Evolutionary conservation across 139 green algal genomes (phyloP).

Genomic region (Gonium pectorale): DNA sequence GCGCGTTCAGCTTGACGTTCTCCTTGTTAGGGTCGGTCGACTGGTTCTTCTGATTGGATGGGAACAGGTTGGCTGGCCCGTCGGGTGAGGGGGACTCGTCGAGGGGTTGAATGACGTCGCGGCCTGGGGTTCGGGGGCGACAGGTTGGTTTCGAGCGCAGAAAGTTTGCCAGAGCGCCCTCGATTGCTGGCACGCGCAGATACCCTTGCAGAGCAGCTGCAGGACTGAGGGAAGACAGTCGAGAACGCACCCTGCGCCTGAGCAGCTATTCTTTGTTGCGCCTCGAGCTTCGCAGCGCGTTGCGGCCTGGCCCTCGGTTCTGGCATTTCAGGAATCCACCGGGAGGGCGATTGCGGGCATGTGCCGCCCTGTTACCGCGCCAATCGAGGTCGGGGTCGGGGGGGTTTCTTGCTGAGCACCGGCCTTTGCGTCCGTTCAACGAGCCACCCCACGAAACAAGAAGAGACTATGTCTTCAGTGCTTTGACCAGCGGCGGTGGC

Average conservation of each 20-base stretch:
- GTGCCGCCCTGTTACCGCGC: not conserved
- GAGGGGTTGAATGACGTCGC: slow-evolving; percentile 30
- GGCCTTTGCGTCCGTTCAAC: no score
- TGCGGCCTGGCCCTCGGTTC: slow-evolving; percentile 31
- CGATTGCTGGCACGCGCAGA: no score
- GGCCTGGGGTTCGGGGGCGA: not conserved
- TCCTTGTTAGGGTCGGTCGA: slow-evolving; percentile 38
- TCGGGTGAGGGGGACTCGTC: slow-evolving; percentile 26
- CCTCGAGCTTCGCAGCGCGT: slow-evolving; percentile 37
- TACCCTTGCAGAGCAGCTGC: no score
- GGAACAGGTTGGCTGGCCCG: slow-evolving; percentile 26
- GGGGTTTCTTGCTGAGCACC: no score
- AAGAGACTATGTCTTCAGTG: no score
- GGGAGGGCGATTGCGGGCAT: slow-evolving; percentile 14
- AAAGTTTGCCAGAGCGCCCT: no score
- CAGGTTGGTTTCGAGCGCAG: no score
- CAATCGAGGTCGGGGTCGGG: no score
- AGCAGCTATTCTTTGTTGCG: slow-evolving; percentile 28
- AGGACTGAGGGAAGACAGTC: no score
- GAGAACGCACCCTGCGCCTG: slow-evolving; percentile 14
- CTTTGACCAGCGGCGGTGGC: no score
- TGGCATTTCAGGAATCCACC: slow-evolving; percentile 11
- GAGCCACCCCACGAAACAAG: no score
- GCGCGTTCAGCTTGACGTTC: slow-evolving; percentile 42
- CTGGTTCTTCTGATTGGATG: slow-evolving; percentile 30